Evolutionary conservation across 495 filamentous ascomycete species (phyloP), one percentile per base, ranked within the genome.

Genomic region (Penicillium ochrochloron): DNA sequence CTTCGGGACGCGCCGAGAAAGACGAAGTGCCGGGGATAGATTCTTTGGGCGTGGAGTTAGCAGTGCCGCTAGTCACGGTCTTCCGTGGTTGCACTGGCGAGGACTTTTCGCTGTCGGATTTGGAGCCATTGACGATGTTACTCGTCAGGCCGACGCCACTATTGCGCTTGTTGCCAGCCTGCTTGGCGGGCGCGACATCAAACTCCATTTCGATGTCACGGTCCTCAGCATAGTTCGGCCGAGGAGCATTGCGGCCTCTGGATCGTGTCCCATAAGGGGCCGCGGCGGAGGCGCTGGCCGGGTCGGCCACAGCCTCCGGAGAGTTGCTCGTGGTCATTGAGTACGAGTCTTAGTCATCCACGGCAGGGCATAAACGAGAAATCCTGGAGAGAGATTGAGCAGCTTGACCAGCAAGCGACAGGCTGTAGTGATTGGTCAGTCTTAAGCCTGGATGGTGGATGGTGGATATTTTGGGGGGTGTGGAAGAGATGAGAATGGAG

Each of bases 141-240:
- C 62, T 69, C 53, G 51, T 71, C 23, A 70, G 62, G 14, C 72
- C 60, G 15, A 73, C 63, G 56, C 66, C 77, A 27, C 71, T 70
- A 52, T 76, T 79, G 55, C 81, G 79, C 67, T 81, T 56, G 53
- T 58, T 80, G 27, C 70, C 70, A 35, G 83, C 25, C 25, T 27
- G 82, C 74, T 84, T 87, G 59, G 78, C 61, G 34, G 74, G 68
- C 41, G 72, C 80, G 67, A 71, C 78, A 65, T 86, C 87, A 73
- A 90, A 84, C 42, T 99, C 95, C 78, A 92, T 86, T 65, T 98
- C 96, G 66, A 92, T 79, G 70, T 97, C 95, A 72, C 90, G 90
- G 77, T 99, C 96, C 78, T 99, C 95, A 34, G 95, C 96, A 76
- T 99, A 99, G 75, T 99, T 99, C 53, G 89, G 87, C 65, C 95